These are phyloP conservation scores for Chaetomium olivaceum DNA, from an alignment of 2,329 filamentous ascomycete genomes.

Conservation along the genomic window DNA sequence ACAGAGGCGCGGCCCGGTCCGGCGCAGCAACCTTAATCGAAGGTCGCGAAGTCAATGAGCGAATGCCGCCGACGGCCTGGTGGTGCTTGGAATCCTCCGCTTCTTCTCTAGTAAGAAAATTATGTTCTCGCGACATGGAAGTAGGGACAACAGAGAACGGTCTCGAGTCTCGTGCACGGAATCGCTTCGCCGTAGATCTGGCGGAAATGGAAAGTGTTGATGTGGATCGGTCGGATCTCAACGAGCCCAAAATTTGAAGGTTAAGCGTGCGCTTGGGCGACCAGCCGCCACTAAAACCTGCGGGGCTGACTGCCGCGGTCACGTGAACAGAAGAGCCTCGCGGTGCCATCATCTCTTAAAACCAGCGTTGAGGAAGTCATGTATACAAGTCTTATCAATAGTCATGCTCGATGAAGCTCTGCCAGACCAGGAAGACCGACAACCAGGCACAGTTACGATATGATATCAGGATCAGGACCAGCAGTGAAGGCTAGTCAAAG, in stretches of 20 bases:
- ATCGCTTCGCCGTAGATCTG: not conserved
- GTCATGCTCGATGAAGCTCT: not conserved
- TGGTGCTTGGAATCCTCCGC: constrained; percentile 25
- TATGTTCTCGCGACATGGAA: constrained; percentile 26
- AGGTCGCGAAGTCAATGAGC: not conserved
- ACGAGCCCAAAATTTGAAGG: constrained; percentile 26
- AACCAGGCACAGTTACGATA: not conserved
- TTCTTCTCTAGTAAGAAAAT: constrained; percentile 13
- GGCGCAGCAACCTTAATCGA: not conserved
- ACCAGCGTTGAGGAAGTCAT: not conserved
- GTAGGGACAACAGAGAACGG: not conserved
- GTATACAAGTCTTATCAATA: not conserved
- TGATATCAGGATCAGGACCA: not conserved
- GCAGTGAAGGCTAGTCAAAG: not conserved
- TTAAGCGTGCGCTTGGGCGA: constrained; percentile 25
- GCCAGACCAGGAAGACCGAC: not conserved
- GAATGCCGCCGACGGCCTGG: constrained; percentile 3
- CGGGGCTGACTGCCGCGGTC: constrained; percentile 26
- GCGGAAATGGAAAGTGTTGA: not conserved
- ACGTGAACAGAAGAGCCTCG: constrained; percentile 22
- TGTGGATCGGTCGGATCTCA: not conserved
- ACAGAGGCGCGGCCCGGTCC: constrained; percentile 1
- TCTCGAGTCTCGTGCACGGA: constrained; percentile 7
- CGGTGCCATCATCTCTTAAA: not conserved
- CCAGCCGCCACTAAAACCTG: constrained; percentile 26